A percentile compares a stretch with the other conserved stretches of the same genome.
phyloP scores from a whole-genome alignment of 306 rosid genomes.

The Albizia julibrissin region DNA sequence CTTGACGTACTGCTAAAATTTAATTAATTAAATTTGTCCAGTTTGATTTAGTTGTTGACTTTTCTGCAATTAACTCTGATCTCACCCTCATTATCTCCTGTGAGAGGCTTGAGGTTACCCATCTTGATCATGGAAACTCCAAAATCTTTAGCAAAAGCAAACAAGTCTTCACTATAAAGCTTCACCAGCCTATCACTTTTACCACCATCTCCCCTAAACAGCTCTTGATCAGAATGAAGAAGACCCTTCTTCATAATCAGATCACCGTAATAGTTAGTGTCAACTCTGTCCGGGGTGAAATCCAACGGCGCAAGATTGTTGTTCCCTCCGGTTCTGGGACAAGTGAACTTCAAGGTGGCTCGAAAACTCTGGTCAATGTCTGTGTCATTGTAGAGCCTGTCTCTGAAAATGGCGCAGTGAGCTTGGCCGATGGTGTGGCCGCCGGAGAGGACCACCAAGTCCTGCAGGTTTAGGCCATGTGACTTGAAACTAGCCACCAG shows the following conservation, averaged over 20 bases:
- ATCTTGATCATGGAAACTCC: slow-evolving; percentile 45
- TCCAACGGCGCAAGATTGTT: slow-evolving; percentile 35
- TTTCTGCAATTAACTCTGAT: slow-evolving; percentile 48
- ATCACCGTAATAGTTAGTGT: slow-evolving; percentile 32
- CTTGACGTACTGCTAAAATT: neutral
- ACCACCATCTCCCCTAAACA: slow-evolving; percentile 40
- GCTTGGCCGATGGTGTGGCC: slow-evolving; percentile 55
- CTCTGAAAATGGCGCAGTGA: slow-evolving; percentile 24
- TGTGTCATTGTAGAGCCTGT: slow-evolving; percentile 41
- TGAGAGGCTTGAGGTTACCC: slow-evolving; percentile 50
- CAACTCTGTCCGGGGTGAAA: slow-evolving; percentile 29
- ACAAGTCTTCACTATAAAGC: slow-evolving; percentile 7
- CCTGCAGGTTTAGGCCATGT: slow-evolving; percentile 38
- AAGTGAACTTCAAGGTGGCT: slow-evolving; percentile 1
- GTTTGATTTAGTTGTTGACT: slow-evolving; percentile 19
- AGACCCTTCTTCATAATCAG: slow-evolving; percentile 41
- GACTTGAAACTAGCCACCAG: slow-evolving; percentile 36
- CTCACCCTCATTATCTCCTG: slow-evolving; percentile 32
- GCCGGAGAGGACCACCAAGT: slow-evolving; percentile 51
- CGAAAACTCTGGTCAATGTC: slow-evolving; percentile 35
- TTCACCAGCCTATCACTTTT: slow-evolving; percentile 37
- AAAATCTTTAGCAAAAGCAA: slow-evolving; percentile 40
- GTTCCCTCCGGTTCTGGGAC: slow-evolving; percentile 38
- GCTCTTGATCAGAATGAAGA: slow-evolving; percentile 50
- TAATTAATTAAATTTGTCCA: neutral